Evolutionary conservation across 306 rosid species (phyloP).

Genomic region (Rosa persica): DNA sequence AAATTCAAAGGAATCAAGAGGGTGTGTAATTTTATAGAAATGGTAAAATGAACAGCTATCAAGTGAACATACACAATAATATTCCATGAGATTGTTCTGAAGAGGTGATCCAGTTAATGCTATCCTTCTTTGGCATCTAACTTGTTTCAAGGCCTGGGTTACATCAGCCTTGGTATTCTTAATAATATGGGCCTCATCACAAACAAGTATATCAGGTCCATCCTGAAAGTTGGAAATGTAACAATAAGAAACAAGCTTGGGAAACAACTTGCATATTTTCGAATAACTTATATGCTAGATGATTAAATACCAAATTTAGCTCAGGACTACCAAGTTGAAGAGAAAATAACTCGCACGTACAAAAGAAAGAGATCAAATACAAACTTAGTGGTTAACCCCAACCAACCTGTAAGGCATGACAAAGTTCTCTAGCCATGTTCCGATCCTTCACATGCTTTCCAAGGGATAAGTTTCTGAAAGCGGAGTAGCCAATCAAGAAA

Average conservation of each 20-base stretch:
- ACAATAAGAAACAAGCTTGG: background rate
- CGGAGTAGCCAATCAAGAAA: conserved; percentile 80
- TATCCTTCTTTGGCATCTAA: conserved; percentile 93
- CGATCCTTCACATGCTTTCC: conserved; percentile 86
- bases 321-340: background rate
- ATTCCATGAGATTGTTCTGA: conserved; percentile 99
- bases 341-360: background rate
- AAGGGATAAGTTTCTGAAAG: conserved; percentile 82
- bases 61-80: conserved; percentile 80
- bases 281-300: background rate
- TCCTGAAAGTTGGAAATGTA: conserved; percentile 49
- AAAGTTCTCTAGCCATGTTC: conserved; percentile 66
- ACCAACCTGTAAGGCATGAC: conserved; percentile 76
- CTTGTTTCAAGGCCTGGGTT: conserved; percentile 96
- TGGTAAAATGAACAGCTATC: background rate
- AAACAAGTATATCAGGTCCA: conserved; percentile 96
- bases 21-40: background rate
- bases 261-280: background rate
- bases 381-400: background rate
- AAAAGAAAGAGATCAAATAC: background rate
- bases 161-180: conserved; percentile 87
- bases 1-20: conserved; percentile 15
- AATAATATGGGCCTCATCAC: conserved; percentile 98
- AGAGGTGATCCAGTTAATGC: conserved; percentile 98
- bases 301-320: background rate